Evolutionary conservation across 2,329 filamentous ascomycete species (phyloP).

Genomic region (Didymosphaeria variabile): DNA sequence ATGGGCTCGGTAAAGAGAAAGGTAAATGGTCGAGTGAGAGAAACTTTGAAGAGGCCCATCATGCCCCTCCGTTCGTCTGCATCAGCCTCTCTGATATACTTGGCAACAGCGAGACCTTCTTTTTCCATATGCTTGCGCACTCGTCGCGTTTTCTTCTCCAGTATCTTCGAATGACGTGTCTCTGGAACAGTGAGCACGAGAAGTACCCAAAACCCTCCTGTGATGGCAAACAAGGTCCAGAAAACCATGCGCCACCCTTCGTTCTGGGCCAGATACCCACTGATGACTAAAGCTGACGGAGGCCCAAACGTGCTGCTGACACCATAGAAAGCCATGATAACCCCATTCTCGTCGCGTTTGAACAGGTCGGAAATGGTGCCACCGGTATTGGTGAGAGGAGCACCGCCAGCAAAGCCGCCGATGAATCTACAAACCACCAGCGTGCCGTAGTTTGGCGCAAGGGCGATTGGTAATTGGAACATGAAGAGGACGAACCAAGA

Average conservation of each 20-base stretch:
- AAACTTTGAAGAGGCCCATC: conserved; percentile 24
- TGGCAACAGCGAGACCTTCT: conserved; percentile 19
- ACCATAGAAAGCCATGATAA: conserved; percentile 59
- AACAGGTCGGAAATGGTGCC: conserved; percentile 67
- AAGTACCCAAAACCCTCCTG: conserved; percentile 63
- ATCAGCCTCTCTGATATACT: conserved; percentile 18
- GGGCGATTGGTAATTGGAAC: conserved; percentile 35
- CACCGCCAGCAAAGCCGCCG: conserved; percentile 56
- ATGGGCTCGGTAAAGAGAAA: conserved; percentile 30
- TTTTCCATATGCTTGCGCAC: conserved; percentile 63
- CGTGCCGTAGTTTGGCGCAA: conserved; percentile 56
- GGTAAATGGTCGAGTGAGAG: conserved; percentile 24
- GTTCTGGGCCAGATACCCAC: conserved; percentile 51
- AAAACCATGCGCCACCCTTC: conserved; percentile 75
- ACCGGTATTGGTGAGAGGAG: conserved; percentile 59
- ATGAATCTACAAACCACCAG: conserved; percentile 59
- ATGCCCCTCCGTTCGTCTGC: conserved; percentile 14
- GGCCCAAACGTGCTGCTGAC: conserved; percentile 64
- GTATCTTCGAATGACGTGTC: conserved; percentile 30
- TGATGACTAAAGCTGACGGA: conserved; percentile 61
- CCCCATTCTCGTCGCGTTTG: conserved; percentile 42
- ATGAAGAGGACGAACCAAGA: conserved; percentile 33
- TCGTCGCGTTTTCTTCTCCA: conserved; percentile 67
- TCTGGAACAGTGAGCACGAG: conserved; percentile 38
- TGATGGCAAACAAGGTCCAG: conserved; percentile 65